Evolutionary conservation across 2,329 filamentous ascomycete species (phyloP), one percentile per base, ranked within the genome.

Genomic region (Aureobasidium subglaciale): DNA sequence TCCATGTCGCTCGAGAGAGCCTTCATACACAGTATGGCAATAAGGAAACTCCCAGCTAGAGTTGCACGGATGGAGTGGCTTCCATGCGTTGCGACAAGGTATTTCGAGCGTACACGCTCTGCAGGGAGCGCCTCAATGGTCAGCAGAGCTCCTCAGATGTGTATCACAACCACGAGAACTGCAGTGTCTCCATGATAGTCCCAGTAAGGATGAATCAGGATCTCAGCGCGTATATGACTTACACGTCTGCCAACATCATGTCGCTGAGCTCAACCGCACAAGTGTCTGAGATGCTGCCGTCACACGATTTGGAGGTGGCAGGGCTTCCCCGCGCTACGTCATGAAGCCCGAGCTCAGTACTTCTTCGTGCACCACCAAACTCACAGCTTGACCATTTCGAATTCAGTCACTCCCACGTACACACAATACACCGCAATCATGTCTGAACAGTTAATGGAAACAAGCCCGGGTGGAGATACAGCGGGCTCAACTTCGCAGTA

Each of bases 391-490:
- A 18, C n/a, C 37, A 41, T 11, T 30, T 27, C 18, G 18, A 41
- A 22, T 4, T 55, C 40, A 27, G 25, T 34, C 56, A 40, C 60
- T 29, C 13, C 13, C 10, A 34, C 29, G 8, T 13, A 20, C 3
- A 42, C 9, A 54, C 18, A 27, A 45, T n/a, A n/a, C n/a, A n/a
- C n/a, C n/a, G 29, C 38, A 55, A 55, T 4, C 29, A 81, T 82
- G 78, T 75, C 78, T 59, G 68, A 72, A 16, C 75, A 76, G 60
- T 70, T 84, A 38, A 79, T 85, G 75, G 75, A 82, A 61, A 83
- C 79, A 27, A 77, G 77, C 56, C 73, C 74, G 16, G 82, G 83
- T 63, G 83, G 83, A 61, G 80, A 85, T 25, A 52, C 34, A 6
- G 35, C 24, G 30, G 43, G 43, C 43, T 34, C 35, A 16, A 52